phyloP scores from a whole-genome alignment of 768 basidiomycete species.

The Lentinula detonsa region DNA sequence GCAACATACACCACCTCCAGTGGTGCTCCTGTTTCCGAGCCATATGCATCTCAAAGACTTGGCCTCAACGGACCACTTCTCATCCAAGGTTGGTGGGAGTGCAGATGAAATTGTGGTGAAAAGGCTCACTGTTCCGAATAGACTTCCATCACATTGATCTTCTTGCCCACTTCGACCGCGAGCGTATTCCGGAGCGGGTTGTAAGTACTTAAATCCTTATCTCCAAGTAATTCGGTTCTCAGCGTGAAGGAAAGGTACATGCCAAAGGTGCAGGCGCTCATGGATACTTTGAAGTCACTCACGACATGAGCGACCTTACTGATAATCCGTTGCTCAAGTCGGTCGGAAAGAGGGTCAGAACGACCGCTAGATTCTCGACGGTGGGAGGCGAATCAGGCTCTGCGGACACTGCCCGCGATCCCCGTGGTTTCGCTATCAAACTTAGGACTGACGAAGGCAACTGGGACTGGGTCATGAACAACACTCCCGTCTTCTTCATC shows the following conservation, averaged over 20 bases:
- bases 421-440: slow-evolving; percentile 89
- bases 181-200: slow-evolving; percentile 94
- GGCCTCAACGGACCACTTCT: slow-evolving; percentile 79
- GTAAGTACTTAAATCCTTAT: slow-evolving; percentile 32
- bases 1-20: slow-evolving; percentile 81
- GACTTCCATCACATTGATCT: slow-evolving; percentile 89
- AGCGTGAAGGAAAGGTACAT: slow-evolving; percentile 57
- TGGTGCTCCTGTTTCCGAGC: slow-evolving; percentile 70
- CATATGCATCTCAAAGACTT: slow-evolving; percentile 74
- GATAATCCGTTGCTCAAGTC: slow-evolving; percentile 61
- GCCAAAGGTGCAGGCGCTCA: slow-evolving; percentile 93
- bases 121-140: slow-evolving; percentile 15
- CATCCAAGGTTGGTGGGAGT: slow-evolving; percentile 59
- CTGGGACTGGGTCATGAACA: slow-evolving; percentile 90
- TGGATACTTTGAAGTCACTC: slow-evolving; percentile 88
- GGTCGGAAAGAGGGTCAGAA: slow-evolving; percentile 61
- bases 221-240: slow-evolving; percentile 17
- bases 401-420: slow-evolving; percentile 89
- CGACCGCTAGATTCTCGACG: slow-evolving; percentile 88
- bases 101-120: background rate
- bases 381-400: slow-evolving; percentile 87
- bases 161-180: slow-evolving; percentile 89
- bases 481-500: slow-evolving; percentile 90
- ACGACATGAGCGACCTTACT: slow-evolving; percentile 79
- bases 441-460: slow-evolving; percentile 89